Base-by-base conservation (phyloP, 768 basidiomycete genomes). In the Pulveroboletus sp. region DNA sequence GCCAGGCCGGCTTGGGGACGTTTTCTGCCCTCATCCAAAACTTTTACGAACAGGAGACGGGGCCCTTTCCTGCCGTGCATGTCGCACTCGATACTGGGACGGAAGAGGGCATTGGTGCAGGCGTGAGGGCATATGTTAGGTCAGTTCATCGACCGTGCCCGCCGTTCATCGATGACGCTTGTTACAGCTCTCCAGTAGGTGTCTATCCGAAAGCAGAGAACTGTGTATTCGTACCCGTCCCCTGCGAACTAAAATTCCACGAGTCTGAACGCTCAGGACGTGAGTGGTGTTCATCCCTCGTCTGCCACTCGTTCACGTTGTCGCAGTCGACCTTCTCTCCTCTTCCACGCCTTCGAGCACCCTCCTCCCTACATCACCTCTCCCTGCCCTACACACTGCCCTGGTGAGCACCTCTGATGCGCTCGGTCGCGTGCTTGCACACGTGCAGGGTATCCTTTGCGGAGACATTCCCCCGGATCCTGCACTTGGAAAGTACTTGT, bases 11-110 rank as follows among this genome's bases (percentile, higher is more conserved):
- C 29, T 78, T 97, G 48, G 94, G 94, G 72, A 91, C 90, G 7
- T 94, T 93, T 72, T 94, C 94, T 23, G 93, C 95, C 11, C 80
- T 98, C 57, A 94, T 98, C 64, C 95, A 97, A 77, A 93, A 94
- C 70, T 97, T 97, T 73, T 98, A 97, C 70, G 83, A 90, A 34
- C 85, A 90, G 77, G 93, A 97, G 69, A 92, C 91, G 6, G 75
- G 82, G 0, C 90, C 93, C 3, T 82, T 87, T 65, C 90, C 85
- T 27, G 93, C 95, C 4, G 81, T 98, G 40, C 94, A 97, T 67
- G 76, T 98, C 46, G 85, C 93, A 5, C 74, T 98, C 32, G 90
- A 95, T 69, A 94, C 94, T 9, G 87, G 90, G 17, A 75, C 84
- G 4, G 83, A 85, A 52, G 77, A 71, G 41, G 77, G 76, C 11